phyloP scores from a whole-genome alignment of 495 filamentous ascomycete genomes.

The Cenococcum geophilum region DNA sequence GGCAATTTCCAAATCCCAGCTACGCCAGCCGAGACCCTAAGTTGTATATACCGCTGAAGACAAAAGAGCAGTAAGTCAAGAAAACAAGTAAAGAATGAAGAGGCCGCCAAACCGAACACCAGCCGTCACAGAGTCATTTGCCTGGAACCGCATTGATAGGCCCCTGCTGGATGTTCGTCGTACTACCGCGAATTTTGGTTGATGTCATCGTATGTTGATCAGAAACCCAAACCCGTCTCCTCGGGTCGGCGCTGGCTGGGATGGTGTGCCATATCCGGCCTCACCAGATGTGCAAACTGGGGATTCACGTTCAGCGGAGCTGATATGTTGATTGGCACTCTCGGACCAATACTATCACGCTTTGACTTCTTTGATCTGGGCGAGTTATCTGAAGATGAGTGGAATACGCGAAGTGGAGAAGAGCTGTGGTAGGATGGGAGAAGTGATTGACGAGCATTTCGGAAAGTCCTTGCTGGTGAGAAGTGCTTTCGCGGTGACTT shows the following conservation, averaged over 20 bases:
- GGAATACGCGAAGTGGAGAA: constrained; percentile 12
- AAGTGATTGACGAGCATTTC: constrained; percentile 23
- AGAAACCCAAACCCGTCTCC: constrained; percentile 4
- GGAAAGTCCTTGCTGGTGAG: constrained; percentile 22
- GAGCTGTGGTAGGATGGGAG: constrained; percentile 31
- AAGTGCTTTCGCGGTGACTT: constrained; percentile 20
- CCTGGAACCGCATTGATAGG: not conserved
- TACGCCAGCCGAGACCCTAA: not conserved
- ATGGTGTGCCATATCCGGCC: constrained; percentile 34
- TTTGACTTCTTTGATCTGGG: constrained; percentile 19
- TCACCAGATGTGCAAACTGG: constrained; percentile 39
- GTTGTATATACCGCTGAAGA: not conserved
- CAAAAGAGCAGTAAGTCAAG: not conserved
- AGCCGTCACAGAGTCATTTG: not conserved
- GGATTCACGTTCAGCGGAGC: constrained; percentile 38
- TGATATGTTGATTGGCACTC: constrained; percentile 32
- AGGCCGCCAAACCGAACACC: not conserved
- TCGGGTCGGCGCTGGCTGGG: constrained; percentile 17
- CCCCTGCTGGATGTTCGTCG: not conserved
- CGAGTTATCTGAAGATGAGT: constrained; percentile 14
- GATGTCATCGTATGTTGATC: not conserved
- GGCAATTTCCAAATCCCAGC: not conserved
- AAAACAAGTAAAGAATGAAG: not conserved
- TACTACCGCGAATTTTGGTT: too few relatives aligned
- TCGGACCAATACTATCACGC: constrained; percentile 11